Conservation (phyloP, 306 rosid species). For the Notholithocarpus densiflorus region DNA sequence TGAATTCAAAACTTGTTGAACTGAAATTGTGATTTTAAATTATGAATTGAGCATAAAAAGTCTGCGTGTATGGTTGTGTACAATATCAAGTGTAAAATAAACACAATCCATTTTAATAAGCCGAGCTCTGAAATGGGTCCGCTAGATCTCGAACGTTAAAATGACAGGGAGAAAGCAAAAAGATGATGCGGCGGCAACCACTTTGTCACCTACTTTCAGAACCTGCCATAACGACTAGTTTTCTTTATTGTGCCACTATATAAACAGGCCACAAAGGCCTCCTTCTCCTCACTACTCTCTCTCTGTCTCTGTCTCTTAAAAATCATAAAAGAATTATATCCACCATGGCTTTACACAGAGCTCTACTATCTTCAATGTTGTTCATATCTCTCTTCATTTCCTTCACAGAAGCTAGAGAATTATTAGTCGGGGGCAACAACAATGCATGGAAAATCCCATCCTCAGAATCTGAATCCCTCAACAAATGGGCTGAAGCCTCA, state of each 20-base stretch:
- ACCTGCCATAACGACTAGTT: not conserved
- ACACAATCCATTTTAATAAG: too few relatives aligned
- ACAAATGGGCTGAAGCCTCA: constrained; percentile 27
- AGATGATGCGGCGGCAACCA: not conserved
- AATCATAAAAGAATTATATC: not conserved
- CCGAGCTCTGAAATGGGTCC: not conserved
- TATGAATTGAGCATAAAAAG: too few relatives aligned
- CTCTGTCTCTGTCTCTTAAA: not conserved
- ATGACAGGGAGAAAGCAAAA: not conserved
- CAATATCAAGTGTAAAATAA: too few relatives aligned
- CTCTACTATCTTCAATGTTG: not conserved
- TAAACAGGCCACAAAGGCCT: not conserved
- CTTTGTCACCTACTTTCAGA: not conserved
- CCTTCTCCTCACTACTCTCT: not conserved
- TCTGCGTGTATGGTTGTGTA: too few relatives aligned
- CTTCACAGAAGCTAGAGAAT: constrained; percentile 12
- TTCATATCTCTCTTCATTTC: not conserved
- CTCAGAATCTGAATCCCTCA: constrained; percentile 19
- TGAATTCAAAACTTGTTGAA: too few relatives aligned
- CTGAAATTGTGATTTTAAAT: too few relatives aligned
- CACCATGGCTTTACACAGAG: not conserved
- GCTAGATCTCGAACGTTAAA: not conserved
- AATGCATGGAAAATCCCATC: constrained; percentile 32
- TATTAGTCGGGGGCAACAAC: constrained; percentile 26
- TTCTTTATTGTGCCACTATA: not conserved